Evolutionary conservation across 371 early-diverging fungal species (phyloP), one percentile per base, ranked within the genome.

Genomic region (Apophysomyces variabilis): DNA sequence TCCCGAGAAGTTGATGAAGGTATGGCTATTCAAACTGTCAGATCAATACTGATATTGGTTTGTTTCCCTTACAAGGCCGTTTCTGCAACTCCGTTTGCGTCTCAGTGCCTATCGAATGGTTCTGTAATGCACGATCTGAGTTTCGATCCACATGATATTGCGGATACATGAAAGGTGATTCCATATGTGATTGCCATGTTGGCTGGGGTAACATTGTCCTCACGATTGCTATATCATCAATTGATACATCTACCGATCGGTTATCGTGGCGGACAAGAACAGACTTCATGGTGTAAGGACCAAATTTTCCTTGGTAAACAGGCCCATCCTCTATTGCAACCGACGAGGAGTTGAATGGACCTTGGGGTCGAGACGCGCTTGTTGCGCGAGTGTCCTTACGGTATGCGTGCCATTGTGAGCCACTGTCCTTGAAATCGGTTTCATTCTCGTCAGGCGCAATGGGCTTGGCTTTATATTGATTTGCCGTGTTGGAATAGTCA

Each of bases 121-220:
- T n/a, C n/a, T 11, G 21, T 47, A 16, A 7, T n/a, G 16, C 16
- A 1, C 18, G 9, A 47, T 11, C n/a, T n/a, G n/a, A 9, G n/a
- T n/a, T 47, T 14, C 16, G n/a, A 9, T 47, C 35, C 9, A 9
- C 21, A 21, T 57, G 32, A 38, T 21, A 65, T 1, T 21, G 9
- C 4, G 69, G 65, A 26, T 61, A 65, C 57, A 65, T 57, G 38
- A 69, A 69, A 4, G 65, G 61, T 9, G 69, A 69, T 14, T 38
- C 44, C 12, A 3, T 58, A 7, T 38, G 38, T 7, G 62, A 50
- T 50, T 21, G 18, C 54, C 54, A 21, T 8, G 54, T 50, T 50
- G 16, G 54, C 11, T 50, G 21, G 9, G 16, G 21, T 21, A 50
- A 21, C 21, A 21, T 18, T 21, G 54, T 50, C 54, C 54, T 5